phyloP scores from a whole-genome alignment of 257 asterid genomes.

The Scutellaria minor region DNA sequence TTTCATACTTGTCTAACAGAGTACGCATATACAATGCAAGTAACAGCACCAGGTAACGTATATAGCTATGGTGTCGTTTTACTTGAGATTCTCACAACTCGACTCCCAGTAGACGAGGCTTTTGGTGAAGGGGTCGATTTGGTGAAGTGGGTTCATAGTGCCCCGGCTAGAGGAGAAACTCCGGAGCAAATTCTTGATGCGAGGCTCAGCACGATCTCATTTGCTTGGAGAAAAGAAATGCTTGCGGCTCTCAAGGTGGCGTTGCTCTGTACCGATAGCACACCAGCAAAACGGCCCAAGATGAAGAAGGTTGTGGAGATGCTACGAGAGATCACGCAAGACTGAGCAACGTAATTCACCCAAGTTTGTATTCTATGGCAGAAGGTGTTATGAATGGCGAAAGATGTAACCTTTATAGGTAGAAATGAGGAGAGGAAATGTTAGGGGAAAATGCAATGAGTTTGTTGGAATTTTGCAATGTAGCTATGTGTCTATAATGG shows the following conservation, averaged over 20 bases:
- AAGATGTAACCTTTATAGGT: slow-evolving; percentile 14
- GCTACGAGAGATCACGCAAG: slow-evolving; percentile 64
- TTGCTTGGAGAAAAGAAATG: slow-evolving; percentile 95
- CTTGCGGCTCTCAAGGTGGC: slow-evolving; percentile 83
- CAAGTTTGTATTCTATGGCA: neutral
- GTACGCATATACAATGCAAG: slow-evolving; percentile 99
- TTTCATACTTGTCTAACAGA: slow-evolving; percentile 48
- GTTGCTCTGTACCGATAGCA: slow-evolving; percentile 72
- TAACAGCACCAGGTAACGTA: slow-evolving; percentile 97
- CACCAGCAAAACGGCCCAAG: slow-evolving; percentile 87
- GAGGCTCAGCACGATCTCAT: slow-evolving; percentile 83
- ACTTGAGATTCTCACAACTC: slow-evolving; percentile 89
- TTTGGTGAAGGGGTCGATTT: slow-evolving; percentile 92
- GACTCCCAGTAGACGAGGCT: slow-evolving; percentile 83
- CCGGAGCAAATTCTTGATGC: slow-evolving; percentile 98
- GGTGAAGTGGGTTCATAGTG: slow-evolving; percentile 96
- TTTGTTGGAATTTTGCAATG: neutral
- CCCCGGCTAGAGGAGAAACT: slow-evolving; percentile 87
- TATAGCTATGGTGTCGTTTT: slow-evolving; percentile 91
- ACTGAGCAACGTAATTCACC: slow-evolving; percentile 22
- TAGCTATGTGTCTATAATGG: slow-evolving; percentile 22
- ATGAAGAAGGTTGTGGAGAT: slow-evolving; percentile 89
- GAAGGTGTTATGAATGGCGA: neutral
- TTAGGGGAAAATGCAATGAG: slow-evolving; percentile 1
- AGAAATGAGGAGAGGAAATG: slow-evolving; percentile 18